These are phyloP conservation scores for Alnus rubra DNA, from an alignment of 306 rosid genomes.

Conservation along the genomic window DNA sequence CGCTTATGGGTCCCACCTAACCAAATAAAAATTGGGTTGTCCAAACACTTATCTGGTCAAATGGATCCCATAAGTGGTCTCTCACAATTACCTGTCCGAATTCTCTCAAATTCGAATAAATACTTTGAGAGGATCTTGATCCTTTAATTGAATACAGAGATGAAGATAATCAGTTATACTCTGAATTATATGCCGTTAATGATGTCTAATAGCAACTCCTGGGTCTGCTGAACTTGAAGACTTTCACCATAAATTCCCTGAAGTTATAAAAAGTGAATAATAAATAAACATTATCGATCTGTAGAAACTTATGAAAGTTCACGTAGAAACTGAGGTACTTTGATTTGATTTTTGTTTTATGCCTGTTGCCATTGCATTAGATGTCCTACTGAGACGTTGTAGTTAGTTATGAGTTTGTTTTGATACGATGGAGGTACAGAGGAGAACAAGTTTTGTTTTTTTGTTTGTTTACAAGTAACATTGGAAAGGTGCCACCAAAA, in stretches of 20 bases:
- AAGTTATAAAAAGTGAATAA: neutral
- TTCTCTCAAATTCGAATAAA: too few relatives aligned
- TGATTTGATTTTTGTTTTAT: neutral
- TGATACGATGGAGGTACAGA: neutral
- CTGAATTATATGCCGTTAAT: constrained; percentile 22
- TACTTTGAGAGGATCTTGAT: too few relatives aligned
- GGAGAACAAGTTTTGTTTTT: neutral
- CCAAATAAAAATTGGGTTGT: too few relatives aligned
- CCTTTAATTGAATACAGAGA: neutral
- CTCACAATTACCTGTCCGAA: too few relatives aligned
- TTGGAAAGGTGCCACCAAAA: neutral
- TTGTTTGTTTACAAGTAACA: neutral
- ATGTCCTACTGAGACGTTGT: neutral
- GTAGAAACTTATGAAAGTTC: neutral
- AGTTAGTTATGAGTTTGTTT: constrained; percentile 5
- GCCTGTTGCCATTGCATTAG: neutral
- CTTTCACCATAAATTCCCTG: constrained; percentile 48
- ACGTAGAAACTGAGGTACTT: neutral
- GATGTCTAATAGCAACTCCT: constrained; percentile 38
- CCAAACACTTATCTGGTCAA: too few relatives aligned
- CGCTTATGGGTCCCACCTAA: too few relatives aligned
- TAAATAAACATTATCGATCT: neutral
- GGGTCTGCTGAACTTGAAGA: constrained; percentile 32
- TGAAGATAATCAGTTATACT: constrained; percentile 4
- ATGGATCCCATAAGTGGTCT: too few relatives aligned